Base-by-base conservation (phyloP, 2,329 filamentous ascomycete species). In the Byssoonygena ceratinophila region DNA sequence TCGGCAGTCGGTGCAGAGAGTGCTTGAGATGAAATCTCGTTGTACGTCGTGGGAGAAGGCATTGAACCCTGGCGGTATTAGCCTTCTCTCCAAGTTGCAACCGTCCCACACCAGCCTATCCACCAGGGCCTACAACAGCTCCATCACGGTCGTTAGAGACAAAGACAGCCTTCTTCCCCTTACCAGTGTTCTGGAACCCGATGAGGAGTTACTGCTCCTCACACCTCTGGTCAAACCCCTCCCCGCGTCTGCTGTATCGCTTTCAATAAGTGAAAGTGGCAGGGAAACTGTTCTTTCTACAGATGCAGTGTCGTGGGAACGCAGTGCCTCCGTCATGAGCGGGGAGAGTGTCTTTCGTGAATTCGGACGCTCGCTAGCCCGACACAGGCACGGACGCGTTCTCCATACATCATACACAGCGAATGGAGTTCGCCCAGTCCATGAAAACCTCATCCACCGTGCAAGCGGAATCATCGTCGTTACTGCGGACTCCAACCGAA, bases 321-420 rank as follows among this genome's bases (percentile, higher is more conserved):
- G 76, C 39, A 78, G 75, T 57, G 74, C 78, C 5, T 80, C 79
- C 8, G 74, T 95, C 18, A 88, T 95, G 83, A 95, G 86, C 59
- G 91, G 91, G 25, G 91, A 97, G 69, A 83, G 86, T 27, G 89
- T 97, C 0, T 97, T 97, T 61, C 79, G 88, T 60, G 89, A 95
- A 64, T 77, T 97, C 22, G 91, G 91, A 1, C 81, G 87, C 60
- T 87, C 87, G 5, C 73, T 97, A n/a, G 90, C 91, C 9, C 79
- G 91, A 49, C 85, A 89, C 58, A 77, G 90, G 20, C 88, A 86
- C 59, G 88, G 90, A 18, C 87, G 92, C 62, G 80, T 96, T 4
- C 73, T 96, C 14, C 89, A 97, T 66, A 95, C 91, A 1, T 96
- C 90, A 11, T 97, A 97, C 64, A 96, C 91, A 0, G 87, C 89